These are phyloP conservation scores for Fusarium citri DNA, from an alignment of 2,329 filamentous ascomycete species.

Conservation along the genomic window DNA sequence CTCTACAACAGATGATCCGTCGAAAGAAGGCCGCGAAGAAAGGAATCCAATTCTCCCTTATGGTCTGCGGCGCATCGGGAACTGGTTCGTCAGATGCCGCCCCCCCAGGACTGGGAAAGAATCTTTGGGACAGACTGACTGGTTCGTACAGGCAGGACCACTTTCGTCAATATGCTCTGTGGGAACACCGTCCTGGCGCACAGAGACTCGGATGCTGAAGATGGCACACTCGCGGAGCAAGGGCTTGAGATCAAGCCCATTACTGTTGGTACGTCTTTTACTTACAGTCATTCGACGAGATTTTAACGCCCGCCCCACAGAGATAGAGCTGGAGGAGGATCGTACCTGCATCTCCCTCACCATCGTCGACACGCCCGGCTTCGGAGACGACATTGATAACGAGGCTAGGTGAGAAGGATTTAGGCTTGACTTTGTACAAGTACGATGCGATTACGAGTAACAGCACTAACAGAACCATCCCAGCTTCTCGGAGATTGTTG, in stretches of 20 bases:
- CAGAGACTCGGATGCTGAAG: constrained; percentile 93
- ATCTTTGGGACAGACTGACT: too few relatives aligned
- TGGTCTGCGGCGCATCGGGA: too few relatives aligned
- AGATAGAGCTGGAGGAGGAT: constrained; percentile 96
- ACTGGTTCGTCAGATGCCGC: too few relatives aligned
- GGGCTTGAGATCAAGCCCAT: constrained; percentile 98
- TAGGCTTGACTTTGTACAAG: too few relatives aligned
- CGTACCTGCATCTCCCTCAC: constrained; percentile 98
- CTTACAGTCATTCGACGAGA: constrained; percentile 41
- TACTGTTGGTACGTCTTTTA: constrained; percentile 81
- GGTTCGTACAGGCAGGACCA: constrained; percentile 94
- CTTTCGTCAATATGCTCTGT: constrained; percentile 99
- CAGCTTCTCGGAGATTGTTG: constrained; percentile 98
- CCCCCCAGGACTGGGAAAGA: too few relatives aligned
- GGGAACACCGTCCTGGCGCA: constrained; percentile 90
- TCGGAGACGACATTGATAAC: constrained; percentile 99
- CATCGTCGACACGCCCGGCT: constrained; percentile 97
- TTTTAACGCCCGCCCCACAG: constrained; percentile 59
- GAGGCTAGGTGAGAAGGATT: too few relatives aligned
- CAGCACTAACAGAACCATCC: too few relatives aligned
- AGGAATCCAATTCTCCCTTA: too few relatives aligned
- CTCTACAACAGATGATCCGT: too few relatives aligned
- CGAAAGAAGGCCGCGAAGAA: too few relatives aligned
- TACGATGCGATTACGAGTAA: too few relatives aligned
- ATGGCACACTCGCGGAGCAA: constrained; percentile 90